A percentile compares a stretch with the other conserved stretches of the same genome.
These are phyloP conservation scores for Suillus hirtellus DNA, from an alignment of 768 basidiomycete genomes.

Conservation along the genomic window DNA sequence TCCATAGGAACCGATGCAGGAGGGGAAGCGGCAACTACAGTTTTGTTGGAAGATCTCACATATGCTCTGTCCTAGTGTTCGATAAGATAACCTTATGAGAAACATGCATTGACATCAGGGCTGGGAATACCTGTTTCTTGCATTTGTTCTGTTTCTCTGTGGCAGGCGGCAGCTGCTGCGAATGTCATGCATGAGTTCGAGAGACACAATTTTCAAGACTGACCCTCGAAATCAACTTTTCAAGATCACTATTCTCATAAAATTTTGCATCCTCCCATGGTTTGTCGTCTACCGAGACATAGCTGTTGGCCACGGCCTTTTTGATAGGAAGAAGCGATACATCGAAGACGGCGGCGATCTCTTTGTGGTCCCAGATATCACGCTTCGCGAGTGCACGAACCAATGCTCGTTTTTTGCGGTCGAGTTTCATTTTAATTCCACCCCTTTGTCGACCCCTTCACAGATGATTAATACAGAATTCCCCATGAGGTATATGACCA, in stretches of 20 bases:
- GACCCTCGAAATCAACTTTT: not conserved
- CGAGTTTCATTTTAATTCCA: not conserved
- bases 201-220: not conserved
- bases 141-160: not conserved
- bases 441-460: not conserved
- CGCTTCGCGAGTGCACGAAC: not conserved
- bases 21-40: not conserved
- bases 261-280: not conserved
- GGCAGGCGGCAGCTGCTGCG: not conserved
- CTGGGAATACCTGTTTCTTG: not conserved
- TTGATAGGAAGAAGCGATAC: not conserved
- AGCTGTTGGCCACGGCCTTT: not conserved
- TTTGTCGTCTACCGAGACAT: not conserved
- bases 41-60: not conserved
- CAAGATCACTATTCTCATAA: not conserved
- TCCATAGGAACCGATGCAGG: not conserved
- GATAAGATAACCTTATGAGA: not conserved
- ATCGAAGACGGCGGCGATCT: not conserved
- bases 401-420: not conserved
- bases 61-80: not conserved
- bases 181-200: not conserved
- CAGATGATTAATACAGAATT: not conserved
- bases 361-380: not conserved
- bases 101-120: not conserved
- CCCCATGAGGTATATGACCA: not conserved